Evolutionary conservation across 345 rosid genomes (phyloP).

Genomic region (Schrenkiella parvula): DNA sequence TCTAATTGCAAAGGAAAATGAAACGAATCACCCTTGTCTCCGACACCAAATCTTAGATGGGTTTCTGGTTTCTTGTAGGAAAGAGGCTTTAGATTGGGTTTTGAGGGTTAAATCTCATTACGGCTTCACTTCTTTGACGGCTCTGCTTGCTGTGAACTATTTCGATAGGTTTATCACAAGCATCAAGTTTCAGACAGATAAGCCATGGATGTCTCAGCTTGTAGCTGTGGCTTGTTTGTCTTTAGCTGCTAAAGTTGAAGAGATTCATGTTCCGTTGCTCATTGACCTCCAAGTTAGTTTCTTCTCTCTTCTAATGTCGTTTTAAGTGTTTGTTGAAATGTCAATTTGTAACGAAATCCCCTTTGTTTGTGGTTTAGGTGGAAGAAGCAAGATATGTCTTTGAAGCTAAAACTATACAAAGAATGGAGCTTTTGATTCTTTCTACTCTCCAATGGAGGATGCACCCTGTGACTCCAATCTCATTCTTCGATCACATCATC

Average conservation of each 20-base stretch:
- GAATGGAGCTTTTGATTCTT: slow-evolving; percentile 88
- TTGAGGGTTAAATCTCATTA: slow-evolving; percentile 53
- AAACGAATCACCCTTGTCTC: slow-evolving; percentile 35
- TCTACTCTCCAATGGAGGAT: slow-evolving; percentile 83
- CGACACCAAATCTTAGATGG: slow-evolving; percentile 35
- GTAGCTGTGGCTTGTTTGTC: slow-evolving; percentile 86
- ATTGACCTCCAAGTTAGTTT: slow-evolving; percentile 72
- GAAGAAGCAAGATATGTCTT: slow-evolving; percentile 67
- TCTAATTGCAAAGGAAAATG: slow-evolving; percentile 58
- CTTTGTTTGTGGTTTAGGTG: slow-evolving; percentile 41
- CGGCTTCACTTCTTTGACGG: slow-evolving; percentile 65
- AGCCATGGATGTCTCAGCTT: slow-evolving; percentile 95
- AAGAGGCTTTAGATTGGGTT: slow-evolving; percentile 71
- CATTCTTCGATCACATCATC: slow-evolving; percentile 68
- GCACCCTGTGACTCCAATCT: slow-evolving; percentile 85
- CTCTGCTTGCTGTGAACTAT: slow-evolving; percentile 76
- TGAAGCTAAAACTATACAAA: slow-evolving; percentile 78
- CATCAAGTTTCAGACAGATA: slow-evolving; percentile 50
- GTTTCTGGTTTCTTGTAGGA: slow-evolving; percentile 42
- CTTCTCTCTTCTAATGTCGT: slow-evolving; percentile 3
- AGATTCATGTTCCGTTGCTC: slow-evolving; percentile 74
- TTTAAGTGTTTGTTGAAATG: slow-evolving; percentile 27
- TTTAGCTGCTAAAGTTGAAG: slow-evolving; percentile 91
- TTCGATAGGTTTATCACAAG: slow-evolving; percentile 78
- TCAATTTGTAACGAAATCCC: not conserved